phyloP scores from a whole-genome alignment of 2,329 filamentous ascomycete genomes.

The Aspergillus transmontanensis region DNA sequence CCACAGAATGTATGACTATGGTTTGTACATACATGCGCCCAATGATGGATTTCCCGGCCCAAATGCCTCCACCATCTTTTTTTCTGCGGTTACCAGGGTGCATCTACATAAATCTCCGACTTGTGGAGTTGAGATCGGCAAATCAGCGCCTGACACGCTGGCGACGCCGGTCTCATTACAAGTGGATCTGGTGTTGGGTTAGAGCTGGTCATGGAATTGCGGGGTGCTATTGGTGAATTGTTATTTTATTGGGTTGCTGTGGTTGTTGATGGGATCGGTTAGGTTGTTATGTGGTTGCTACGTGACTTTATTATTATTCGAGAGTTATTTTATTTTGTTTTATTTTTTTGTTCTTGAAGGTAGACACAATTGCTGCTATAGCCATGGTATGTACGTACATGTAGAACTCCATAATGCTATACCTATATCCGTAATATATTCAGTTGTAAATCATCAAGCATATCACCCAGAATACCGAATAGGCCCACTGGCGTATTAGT shows the following conservation, averaged over 20 bases:
- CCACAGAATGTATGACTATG: background rate
- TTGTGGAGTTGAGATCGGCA: constrained; percentile 9
- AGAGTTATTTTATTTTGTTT: background rate
- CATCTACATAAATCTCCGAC: constrained; percentile 3
- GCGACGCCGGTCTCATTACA: background rate
- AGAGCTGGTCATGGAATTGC: background rate
- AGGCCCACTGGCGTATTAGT: background rate
- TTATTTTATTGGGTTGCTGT: background rate
- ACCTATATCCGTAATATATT: background rate
- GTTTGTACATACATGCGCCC: background rate
- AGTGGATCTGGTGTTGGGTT: background rate
- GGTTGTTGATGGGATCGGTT: background rate
- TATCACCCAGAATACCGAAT: background rate
- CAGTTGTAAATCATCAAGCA: background rate
- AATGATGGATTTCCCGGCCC: constrained; percentile 2
- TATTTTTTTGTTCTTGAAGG: background rate
- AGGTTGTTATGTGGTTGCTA: background rate
- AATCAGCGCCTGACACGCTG: constrained; percentile 22
- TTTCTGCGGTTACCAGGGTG: background rate
- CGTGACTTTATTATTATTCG: background rate
- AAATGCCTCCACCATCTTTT: background rate
- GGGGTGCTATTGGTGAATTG: background rate
- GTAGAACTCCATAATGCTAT: background rate
- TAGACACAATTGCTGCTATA: background rate
- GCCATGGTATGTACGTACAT: background rate